phyloP scores from a whole-genome alignment of 2,329 filamentous ascomycete genomes.

The Ophiobolus disseminans region DNA sequence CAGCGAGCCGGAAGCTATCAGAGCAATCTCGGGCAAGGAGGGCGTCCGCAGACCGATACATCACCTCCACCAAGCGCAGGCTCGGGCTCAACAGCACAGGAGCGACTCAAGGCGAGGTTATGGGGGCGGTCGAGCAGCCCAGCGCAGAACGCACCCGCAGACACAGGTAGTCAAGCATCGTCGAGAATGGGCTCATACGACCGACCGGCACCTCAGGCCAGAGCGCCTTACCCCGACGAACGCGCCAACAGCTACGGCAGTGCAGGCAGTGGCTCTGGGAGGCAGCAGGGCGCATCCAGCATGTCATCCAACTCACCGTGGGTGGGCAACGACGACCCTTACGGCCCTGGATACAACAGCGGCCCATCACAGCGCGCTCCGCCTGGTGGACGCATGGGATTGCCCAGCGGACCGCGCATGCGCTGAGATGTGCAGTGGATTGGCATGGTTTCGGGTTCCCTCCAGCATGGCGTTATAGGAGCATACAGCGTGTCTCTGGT shows the following conservation, averaged over 20 bases:
- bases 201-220: conserved; percentile 23
- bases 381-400: conserved; percentile 43
- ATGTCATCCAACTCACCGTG: conserved; percentile 45
- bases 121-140: conserved; percentile 71
- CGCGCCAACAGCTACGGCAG: conserved; percentile 40
- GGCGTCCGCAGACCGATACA: conserved; percentile 45
- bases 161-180: conserved; percentile 20
- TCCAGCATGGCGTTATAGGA: conserved; percentile 2
- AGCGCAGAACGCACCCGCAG: conserved; percentile 40
- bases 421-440: conserved; percentile 33
- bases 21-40: conserved; percentile 51
- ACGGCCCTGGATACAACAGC: conserved; percentile 35
- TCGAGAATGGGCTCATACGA: conserved; percentile 36
- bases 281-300: conserved; percentile 36
- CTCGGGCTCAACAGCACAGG: conserved; percentile 71
- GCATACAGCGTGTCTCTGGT: neutral
- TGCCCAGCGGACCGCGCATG: conserved; percentile 50
- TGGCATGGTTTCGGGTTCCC: conserved; percentile 17
- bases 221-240: conserved; percentile 43
- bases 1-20: conserved; percentile 80
- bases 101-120: conserved; percentile 79
- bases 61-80: conserved; percentile 50
- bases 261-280: conserved; percentile 31
- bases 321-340: conserved; percentile 41
- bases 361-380: conserved; percentile 34